A percentile compares a stretch with the other conserved stretches of the same genome.
These are phyloP conservation scores for Polytrichum commune DNA, from an alignment of 225 moss, liverwort and hornwort species.

Conservation along the genomic window DNA sequence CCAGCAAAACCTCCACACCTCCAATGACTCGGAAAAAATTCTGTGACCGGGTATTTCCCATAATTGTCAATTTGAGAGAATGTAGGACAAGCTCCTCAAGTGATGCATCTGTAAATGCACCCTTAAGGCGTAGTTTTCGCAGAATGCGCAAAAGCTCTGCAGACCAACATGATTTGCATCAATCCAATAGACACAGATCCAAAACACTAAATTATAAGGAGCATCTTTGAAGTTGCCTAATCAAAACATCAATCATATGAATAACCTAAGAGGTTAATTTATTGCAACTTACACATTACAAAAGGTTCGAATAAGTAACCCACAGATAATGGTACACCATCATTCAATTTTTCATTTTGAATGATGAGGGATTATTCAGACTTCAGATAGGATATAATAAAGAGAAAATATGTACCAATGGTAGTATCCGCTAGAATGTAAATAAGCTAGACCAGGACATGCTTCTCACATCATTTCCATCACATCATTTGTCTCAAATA, in stretches of 20 bases:
- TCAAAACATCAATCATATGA: too few species aligned
- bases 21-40: slow-evolving; percentile 83
- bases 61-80: slow-evolving; percentile 58
- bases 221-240: too few species aligned
- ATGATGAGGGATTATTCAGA: too few species aligned
- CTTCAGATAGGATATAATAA: neutral
- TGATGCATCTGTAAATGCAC: slow-evolving; percentile 52
- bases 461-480: too few species aligned
- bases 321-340: too few species aligned
- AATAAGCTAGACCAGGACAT: too few species aligned
- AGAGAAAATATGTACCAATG: neutral
- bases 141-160: slow-evolving; percentile 72
- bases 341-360: too few species aligned
- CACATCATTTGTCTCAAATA: too few species aligned
- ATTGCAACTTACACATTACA: too few species aligned
- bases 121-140: slow-evolving; percentile 61
- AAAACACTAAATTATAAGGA: neutral
- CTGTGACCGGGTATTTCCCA: slow-evolving; percentile 64
- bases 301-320: too few species aligned
- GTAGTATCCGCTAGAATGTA: too few species aligned
- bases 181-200: neutral
- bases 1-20: slow-evolving; percentile 69
- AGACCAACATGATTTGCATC: slow-evolving; percentile 6
- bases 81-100: slow-evolving; percentile 65
- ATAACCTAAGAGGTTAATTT: too few species aligned